These are phyloP conservation scores for Lachnum nothofagi DNA, from an alignment of 2,329 filamentous ascomycete genomes.

Conservation along the genomic window DNA sequence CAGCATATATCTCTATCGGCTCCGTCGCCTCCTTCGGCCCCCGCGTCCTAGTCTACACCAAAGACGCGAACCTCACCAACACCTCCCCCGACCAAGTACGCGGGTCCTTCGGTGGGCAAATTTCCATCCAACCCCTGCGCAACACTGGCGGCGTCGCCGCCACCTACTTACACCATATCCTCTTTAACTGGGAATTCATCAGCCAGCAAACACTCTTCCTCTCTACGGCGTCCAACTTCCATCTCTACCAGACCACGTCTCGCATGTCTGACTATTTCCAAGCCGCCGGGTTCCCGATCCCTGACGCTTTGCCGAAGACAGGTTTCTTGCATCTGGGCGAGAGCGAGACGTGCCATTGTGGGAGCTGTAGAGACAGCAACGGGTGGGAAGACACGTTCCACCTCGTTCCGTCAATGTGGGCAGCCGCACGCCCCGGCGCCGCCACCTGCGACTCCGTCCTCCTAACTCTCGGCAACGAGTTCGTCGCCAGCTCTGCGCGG, in stretches of 20 bases:
- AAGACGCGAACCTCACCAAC: slow-evolving; percentile 16
- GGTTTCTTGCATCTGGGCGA: slow-evolving; percentile 43
- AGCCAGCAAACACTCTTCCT: slow-evolving; percentile 44
- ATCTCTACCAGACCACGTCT: slow-evolving; percentile 4
- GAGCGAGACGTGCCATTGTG: slow-evolving; percentile 36
- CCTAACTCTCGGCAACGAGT: slow-evolving; percentile 44
- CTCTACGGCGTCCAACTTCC: slow-evolving; percentile 23
- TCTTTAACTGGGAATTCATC: slow-evolving; percentile 39
- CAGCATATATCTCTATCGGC: slow-evolving; percentile 12
- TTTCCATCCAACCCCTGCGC: slow-evolving; percentile 24
- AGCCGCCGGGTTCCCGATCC: slow-evolving; percentile 33
- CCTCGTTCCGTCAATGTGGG: slow-evolving; percentile 36
- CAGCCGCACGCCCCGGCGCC: slow-evolving; percentile 27
- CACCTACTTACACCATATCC: slow-evolving; percentile 44
- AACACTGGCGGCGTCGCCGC: slow-evolving; percentile 43
- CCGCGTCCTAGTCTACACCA: slow-evolving; percentile 27
- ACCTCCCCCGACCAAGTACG: slow-evolving; percentile 6
- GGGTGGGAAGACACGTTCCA: slow-evolving; percentile 37
- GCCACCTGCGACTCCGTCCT: slow-evolving; percentile 33
- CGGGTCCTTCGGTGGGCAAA: slow-evolving; percentile 12
- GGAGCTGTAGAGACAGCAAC: slow-evolving; percentile 37
- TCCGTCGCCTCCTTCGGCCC: slow-evolving; percentile 14
- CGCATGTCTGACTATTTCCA: slow-evolving; percentile 22
- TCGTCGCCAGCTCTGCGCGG: slow-evolving; percentile 41
- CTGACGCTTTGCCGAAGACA: slow-evolving; percentile 35